phyloP scores from a whole-genome alignment of 1,284 basidiomycete species.

The Pseudozyma hubeiensis region DNA sequence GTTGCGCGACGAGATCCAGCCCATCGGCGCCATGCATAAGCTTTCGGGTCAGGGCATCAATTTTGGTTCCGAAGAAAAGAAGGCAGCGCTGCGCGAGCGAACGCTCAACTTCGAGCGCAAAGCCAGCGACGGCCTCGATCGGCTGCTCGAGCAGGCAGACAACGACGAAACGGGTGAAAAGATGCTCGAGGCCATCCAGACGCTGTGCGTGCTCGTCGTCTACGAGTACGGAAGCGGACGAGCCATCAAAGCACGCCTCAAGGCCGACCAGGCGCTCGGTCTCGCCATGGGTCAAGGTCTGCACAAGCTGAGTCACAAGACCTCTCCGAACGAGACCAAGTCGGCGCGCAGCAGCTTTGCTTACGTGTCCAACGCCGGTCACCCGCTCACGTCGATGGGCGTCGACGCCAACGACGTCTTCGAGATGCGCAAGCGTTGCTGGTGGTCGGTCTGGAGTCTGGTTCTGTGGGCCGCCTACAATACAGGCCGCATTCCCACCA shows the following conservation, averaged over 20 bases:
- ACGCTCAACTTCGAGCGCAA: slow-evolving; percentile 51
- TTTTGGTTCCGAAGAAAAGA: slow-evolving; percentile 54
- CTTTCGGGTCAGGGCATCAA: slow-evolving; percentile 49
- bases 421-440: slow-evolving; percentile 63
- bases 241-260: slow-evolving; percentile 61
- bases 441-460: slow-evolving; percentile 63
- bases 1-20: slow-evolving; percentile 53
- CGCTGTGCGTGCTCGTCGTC: slow-evolving; percentile 56
- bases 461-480: slow-evolving; percentile 63
- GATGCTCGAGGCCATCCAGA: slow-evolving; percentile 59
- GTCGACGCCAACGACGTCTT: slow-evolving; percentile 46
- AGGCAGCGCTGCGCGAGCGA: slow-evolving; percentile 41
- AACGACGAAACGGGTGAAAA: slow-evolving; percentile 35
- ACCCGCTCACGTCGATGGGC: slow-evolving; percentile 39
- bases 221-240: slow-evolving; percentile 63
- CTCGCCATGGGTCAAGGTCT: slow-evolving; percentile 63
- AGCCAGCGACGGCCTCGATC: slow-evolving; percentile 57
- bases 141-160: slow-evolving; percentile 52
- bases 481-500: slow-evolving; percentile 59
- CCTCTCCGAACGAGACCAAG: slow-evolving; percentile 22
- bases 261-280: slow-evolving; percentile 63
- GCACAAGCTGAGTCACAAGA: slow-evolving; percentile 51
- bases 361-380: slow-evolving; percentile 26
- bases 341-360: slow-evolving; percentile 46
- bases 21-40: slow-evolving; percentile 43